phyloP scores from a whole-genome alignment of 768 basidiomycete species.

The Gautieria morchelliformis region DNA sequence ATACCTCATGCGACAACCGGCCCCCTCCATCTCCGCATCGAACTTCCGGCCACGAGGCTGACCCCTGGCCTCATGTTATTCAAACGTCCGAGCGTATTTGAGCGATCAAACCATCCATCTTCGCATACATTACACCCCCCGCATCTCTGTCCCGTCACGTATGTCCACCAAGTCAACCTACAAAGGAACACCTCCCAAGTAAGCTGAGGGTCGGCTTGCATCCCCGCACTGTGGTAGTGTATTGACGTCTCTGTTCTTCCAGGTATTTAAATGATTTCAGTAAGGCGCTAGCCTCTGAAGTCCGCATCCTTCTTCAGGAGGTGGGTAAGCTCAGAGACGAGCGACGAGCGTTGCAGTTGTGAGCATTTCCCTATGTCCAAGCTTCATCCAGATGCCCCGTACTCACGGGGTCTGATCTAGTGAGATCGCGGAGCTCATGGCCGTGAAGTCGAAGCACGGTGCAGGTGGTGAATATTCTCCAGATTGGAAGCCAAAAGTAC shows the following conservation, averaged over 20 bases:
- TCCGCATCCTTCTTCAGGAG: constrained; percentile 51
- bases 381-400: not conserved
- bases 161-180: constrained; percentile 9
- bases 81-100: constrained; percentile 1
- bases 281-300: constrained; percentile 51
- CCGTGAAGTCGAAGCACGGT: constrained; percentile 14
- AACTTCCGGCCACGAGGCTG: constrained; percentile 7
- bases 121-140: not conserved
- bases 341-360: constrained; percentile 48
- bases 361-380: not conserved
- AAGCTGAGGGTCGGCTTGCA: not conserved
- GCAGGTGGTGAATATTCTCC: constrained; percentile 12
- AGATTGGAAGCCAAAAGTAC: constrained; percentile 4
- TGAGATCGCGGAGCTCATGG: constrained; percentile 14
- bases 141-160: not conserved
- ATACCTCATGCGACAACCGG: not conserved
- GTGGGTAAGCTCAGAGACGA: constrained; percentile 54
- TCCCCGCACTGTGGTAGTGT: not conserved
- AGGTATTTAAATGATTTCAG: constrained; percentile 54
- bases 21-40: not conserved
- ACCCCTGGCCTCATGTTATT: not conserved
- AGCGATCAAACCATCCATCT: not conserved
- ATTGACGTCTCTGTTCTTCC: not conserved
- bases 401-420: not conserved
- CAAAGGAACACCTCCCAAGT: constrained; percentile 8